Percentiles rank a stretch among this genome's conserved stretches.
These are phyloP conservation scores for Ascochyta pisi DNA, from an alignment of 2,329 filamentous ascomycete genomes.

Conservation along the genomic window DNA sequence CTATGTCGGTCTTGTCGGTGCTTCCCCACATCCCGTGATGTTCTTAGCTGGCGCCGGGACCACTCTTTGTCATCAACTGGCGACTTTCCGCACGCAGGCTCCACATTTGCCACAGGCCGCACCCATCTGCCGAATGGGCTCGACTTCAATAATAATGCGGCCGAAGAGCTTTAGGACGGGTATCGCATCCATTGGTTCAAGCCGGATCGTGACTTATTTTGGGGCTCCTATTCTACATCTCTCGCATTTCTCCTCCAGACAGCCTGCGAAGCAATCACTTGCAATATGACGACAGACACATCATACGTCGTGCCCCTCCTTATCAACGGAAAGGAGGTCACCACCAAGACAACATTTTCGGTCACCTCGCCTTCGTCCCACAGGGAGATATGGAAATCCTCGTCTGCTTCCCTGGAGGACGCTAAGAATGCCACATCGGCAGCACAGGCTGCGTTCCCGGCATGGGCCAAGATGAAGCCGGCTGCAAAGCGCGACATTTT, in stretches of 20 bases:
- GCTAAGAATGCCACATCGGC: slow-evolving; percentile 64
- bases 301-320: slow-evolving; percentile 54
- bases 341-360: slow-evolving; percentile 58
- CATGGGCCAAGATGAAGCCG: slow-evolving; percentile 71
- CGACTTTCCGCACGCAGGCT: not conserved
- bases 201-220: not conserved
- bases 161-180: not conserved
- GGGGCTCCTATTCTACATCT: not conserved
- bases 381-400: slow-evolving; percentile 62
- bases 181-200: not conserved
- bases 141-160: not conserved
- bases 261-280: too few species aligned
- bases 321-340: slow-evolving; percentile 58
- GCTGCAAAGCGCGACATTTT: slow-evolving; percentile 71
- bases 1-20: not conserved
- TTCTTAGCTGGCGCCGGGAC: not conserved
- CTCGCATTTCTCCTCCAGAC: not conserved
- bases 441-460: slow-evolving; percentile 71
- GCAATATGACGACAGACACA: slow-evolving; percentile 20
- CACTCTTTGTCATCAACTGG: not conserved
- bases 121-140: slow-evolving; percentile 1
- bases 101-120: slow-evolving; percentile 6
- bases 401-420: slow-evolving; percentile 63
- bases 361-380: slow-evolving; percentile 64
- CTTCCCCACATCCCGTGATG: slow-evolving; percentile 1